Base-by-base conservation (phyloP, 352 stramenopile genomes). In the Phytophthora ohioensis region DNA sequence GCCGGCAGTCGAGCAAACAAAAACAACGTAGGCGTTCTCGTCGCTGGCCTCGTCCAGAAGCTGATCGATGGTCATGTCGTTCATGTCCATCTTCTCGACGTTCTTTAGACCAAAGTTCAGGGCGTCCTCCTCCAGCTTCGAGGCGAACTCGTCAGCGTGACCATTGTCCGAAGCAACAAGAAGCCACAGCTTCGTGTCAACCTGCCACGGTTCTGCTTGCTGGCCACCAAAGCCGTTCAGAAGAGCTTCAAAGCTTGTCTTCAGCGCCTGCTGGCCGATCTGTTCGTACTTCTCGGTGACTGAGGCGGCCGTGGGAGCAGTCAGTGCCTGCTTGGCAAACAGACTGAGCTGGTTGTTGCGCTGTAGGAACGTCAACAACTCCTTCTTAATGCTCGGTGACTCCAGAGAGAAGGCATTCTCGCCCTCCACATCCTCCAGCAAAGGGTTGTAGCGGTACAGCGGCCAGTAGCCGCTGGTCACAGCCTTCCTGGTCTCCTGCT, bases 371-470 rank as follows among this genome's bases (percentile, higher is more conserved):
- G 79, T 76, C 11, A 93, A 78, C 30, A 98, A 74, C 62, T 98
- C 92, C 72, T 96, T 94, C 76, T 95, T 93, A 59, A 98, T 91
- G 58, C 90, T 97, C 15, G 93, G 91, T 31, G 87, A 97, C 75
- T 98, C 93, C 21, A 97, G 80, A n/a, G 89, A 78, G 56, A 97
- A 97, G 57, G 90, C 83, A 71, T 91, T 97, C 73, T 97, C 91
- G 41, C 87, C 90, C 2, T 87, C 79, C 31, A 91, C 78, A 31
- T 91, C 82, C 35, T 92, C 82, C 7, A 95, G 76, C 47, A 88
- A 48, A 38, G 92, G 92, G 70, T 97, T 95, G 82, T 95, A 97
- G n/a, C 91, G 87, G 79, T 97, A 98, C n/a, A 97, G 69, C 48
- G 91, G 93, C 91, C 91, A 97, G 78, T 97, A 97, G 27, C 91